Evolutionary conservation across 352 stramenopile genomes (phyloP), one percentile per base, ranked within the genome.

Genomic region (Pythium brachiatum): DNA sequence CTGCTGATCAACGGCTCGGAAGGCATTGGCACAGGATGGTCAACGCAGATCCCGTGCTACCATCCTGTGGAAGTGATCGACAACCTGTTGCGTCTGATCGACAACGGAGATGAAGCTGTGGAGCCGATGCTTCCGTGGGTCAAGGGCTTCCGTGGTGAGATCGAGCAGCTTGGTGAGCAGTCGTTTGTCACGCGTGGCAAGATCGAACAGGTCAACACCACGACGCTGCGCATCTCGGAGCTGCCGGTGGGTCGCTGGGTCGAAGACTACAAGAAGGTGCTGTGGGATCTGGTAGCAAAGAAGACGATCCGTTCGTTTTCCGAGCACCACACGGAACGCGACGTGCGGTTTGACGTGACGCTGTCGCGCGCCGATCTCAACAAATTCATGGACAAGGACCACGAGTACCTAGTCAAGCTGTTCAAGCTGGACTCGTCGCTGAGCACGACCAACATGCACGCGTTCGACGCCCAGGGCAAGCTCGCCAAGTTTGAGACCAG

Each of bases 1-100:
- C 76, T 98, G 25, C 83, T 99, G 0, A 86, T 99, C 5, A 99
- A 99, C 71, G 98, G 98, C 16, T 95, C 88, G 0, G 97, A 99
- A 53, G 98, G 98, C 54, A 99, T 99, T 62, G 98, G 97, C 61
- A 99, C 97, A 1, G 97, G 97, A 21, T 99, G 97, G 96, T 98
- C 85, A 21, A 98, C 94, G 12, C 96, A 75, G 7, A 90, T 99
- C 51, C 96, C 96, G 26, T 99, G 94, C 66, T 97, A 99, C 68
- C 83, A 98, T 68, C 97, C 98, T 6, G 78, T 98, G 20, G 79
- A 98, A 31, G 85, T 99, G 46, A 98, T 99, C 67, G 78, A 95
- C 51, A 98, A 98, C 51, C 66, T 99, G 26, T 68, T 97, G 32
- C 76, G 73, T 44, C 60, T 94, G 18, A 65, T 99, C 2, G 74